These are phyloP conservation scores for Podaxis sp. DNA, from an alignment of 768 basidiomycete genomes.

Conservation along the genomic window DNA sequence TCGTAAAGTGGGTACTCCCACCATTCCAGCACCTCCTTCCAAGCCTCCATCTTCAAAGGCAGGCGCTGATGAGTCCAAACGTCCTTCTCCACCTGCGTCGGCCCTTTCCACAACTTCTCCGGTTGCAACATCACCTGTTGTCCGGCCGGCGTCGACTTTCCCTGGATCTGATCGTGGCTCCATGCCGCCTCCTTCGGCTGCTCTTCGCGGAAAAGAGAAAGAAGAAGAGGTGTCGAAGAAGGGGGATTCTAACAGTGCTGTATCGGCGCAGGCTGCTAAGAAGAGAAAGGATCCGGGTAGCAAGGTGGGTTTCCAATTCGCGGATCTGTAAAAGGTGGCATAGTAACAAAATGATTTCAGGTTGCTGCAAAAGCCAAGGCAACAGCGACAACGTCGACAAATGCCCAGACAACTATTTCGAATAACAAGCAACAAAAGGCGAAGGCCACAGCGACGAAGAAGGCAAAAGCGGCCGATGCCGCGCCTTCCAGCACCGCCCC, in stretches of 20 bases:
- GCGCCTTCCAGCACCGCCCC: conserved; percentile 17
- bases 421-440: conserved; percentile 10
- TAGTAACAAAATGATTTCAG: conserved; percentile 13
- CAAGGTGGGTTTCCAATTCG: conserved; percentile 34
- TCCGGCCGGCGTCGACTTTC: conserved; percentile 21
- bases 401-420: conserved; percentile 18
- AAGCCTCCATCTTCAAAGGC: conserved; percentile 10
- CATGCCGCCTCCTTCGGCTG: conserved; percentile 54
- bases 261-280: conserved; percentile 30
- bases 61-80: neutral
- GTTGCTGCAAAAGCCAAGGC: conserved; percentile 23
- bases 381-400: conserved; percentile 20
- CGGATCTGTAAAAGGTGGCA: neutral
- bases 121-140: conserved; percentile 15
- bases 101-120: conserved; percentile 14
- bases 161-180: conserved; percentile 49
- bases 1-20: conserved; percentile 14
- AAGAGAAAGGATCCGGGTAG: conserved; percentile 37
- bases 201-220: conserved; percentile 30
- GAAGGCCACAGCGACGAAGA: conserved; percentile 3
- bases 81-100: conserved; percentile 13
- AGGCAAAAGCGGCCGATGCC: neutral
- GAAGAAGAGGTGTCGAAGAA: conserved; percentile 25
- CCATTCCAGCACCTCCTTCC: neutral
- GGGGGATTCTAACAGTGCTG: conserved; percentile 17